Base-by-base conservation (phyloP, 2,329 filamentous ascomycete genomes). In the Truncatella angustata region DNA sequence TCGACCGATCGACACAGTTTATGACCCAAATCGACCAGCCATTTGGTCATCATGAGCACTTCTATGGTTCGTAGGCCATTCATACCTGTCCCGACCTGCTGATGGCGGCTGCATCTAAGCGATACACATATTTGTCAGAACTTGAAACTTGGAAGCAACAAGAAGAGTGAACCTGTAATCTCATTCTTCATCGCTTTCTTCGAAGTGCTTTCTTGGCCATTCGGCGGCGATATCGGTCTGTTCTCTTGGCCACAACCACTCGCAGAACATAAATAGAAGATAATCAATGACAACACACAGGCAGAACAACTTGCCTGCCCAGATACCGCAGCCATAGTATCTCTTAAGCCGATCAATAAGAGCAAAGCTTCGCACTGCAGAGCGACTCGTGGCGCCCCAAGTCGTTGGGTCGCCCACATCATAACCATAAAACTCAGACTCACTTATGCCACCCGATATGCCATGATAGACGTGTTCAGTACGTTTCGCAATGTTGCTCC, bases 301-400 rank as follows among this genome's bases (percentile, higher is more conserved):
- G 63, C 94, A 97, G 65, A 99, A 99, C 7, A 99, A 77, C 72
- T 99, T 99, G 32, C 94, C 94, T 0, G 94, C 94, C 94, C 94
- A 99, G 46, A 97, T 93, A 30, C 94, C 94, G 66, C 95, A 99
- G 7, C 94, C 94, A 65, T 97, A 99, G 70, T 99, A 99, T 54
- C 94, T 79, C 73, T 99, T 99, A 18, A 99, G 73, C 18, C 94
- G 84, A 67, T 99, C 94, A 57, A 99, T 97, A 40, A 99, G 80
- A 5, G 93, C 90, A 65, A 96, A 96, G 62, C 90, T 93, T 61
- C 90, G 88, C 7, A 91, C 85, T 6, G 85, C 83, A 4, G 82
- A 79, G 28, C 86, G 77, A 37, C 85, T 86, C 11, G 86, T 87
- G 4, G 85, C n/a, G n/a, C n/a, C 87, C 84, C 85, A 88, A 42